Evolutionary conservation across 371 early-diverging fungal species (phyloP).

Genomic region (Mortierella polycephala): DNA sequence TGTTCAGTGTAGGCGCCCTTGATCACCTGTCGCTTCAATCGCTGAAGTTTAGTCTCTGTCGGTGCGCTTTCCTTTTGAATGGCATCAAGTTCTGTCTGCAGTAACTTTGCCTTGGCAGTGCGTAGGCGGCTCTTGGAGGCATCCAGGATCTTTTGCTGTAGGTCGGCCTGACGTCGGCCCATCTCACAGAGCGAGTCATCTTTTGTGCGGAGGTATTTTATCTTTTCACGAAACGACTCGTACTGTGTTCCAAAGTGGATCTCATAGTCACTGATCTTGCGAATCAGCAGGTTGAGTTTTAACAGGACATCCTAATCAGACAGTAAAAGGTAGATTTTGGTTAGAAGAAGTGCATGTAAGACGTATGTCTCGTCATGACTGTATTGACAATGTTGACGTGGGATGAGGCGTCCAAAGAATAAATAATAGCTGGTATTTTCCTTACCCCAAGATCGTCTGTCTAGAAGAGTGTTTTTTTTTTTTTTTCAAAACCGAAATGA

Average conservation of each 20-base stretch:
- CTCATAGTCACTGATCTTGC: slow-evolving; percentile 55
- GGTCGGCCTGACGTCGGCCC: slow-evolving; percentile 46
- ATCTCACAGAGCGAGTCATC: slow-evolving; percentile 55
- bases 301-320: slow-evolving; percentile 35
- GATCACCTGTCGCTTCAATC: slow-evolving; percentile 42
- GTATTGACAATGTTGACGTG: too few species aligned
- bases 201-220: slow-evolving; percentile 53
- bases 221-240: slow-evolving; percentile 52
- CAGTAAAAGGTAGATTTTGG: not conserved
- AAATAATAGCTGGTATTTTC: not conserved
- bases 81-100: slow-evolving; percentile 44
- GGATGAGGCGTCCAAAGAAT: not conserved
- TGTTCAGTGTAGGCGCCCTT: slow-evolving; percentile 49
- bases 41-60: slow-evolving; percentile 38
- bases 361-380: too few species aligned
- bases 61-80: slow-evolving; percentile 44
- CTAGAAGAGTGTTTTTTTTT: not conserved
- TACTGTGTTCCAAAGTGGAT: slow-evolving; percentile 50
- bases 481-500: not conserved
- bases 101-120: slow-evolving; percentile 32
- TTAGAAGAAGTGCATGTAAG: too few species aligned
- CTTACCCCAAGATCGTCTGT: not conserved
- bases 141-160: slow-evolving; percentile 47
- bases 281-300: slow-evolving; percentile 51
- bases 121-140: slow-evolving; percentile 43